Evolutionary conservation across 257 asterid genomes (phyloP).

Genomic region (Scutellaria barbata): DNA sequence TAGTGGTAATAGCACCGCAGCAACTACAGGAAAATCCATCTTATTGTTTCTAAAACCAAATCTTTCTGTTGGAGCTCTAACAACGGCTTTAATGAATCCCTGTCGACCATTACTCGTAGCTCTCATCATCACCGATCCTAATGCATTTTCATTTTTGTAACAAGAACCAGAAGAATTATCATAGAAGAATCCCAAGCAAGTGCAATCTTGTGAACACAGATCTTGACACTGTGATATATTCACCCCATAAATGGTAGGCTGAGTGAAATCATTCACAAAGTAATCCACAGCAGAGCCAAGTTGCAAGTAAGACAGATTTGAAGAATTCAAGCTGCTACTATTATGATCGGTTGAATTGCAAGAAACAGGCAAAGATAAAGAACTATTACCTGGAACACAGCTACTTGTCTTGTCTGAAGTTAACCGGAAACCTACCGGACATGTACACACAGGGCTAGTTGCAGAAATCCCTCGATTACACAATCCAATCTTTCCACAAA

Average conservation of each 20-base stretch:
- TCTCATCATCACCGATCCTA: constrained; percentile 62
- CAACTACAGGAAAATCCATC: constrained; percentile 48
- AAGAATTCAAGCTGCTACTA: constrained; percentile 29
- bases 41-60: constrained; percentile 15
- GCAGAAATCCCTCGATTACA: constrained; percentile 46
- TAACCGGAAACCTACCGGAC: constrained; percentile 52
- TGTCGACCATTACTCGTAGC: constrained; percentile 29
- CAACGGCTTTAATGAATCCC: constrained; percentile 54
- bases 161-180: constrained; percentile 67
- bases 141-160: constrained; percentile 45
- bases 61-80: constrained; percentile 31
- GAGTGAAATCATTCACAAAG: constrained; percentile 62
- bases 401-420: constrained; percentile 34
- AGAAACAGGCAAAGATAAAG: constrained; percentile 52
- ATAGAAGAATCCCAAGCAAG: constrained; percentile 68
- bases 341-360: constrained; percentile 48
- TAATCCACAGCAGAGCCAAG: constrained; percentile 62
- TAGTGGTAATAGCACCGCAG: constrained; percentile 56
- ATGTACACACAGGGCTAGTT: constrained; percentile 53
- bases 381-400: constrained; percentile 54
- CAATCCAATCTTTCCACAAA: constrained; percentile 60
- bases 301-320: constrained; percentile 49
- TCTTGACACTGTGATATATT: constrained; percentile 57
- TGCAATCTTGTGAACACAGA: constrained; percentile 63
- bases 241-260: constrained; percentile 45